Conservation (phyloP, 352 stramenopile genomes). For the Phytophthora tubulina region DNA sequence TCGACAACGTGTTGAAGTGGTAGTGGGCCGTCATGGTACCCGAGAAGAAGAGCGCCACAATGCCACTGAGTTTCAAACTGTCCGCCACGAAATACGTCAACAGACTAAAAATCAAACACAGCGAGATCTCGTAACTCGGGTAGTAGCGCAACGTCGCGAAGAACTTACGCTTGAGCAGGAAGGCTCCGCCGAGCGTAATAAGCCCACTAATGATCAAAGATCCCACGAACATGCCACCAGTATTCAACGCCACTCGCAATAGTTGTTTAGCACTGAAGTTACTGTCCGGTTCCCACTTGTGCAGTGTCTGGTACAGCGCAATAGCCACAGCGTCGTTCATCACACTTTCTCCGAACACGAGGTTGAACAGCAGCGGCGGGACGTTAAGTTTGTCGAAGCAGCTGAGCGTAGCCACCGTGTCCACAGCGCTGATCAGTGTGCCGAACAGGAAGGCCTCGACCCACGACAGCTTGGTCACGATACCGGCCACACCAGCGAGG, state of each 20-base stretch:
- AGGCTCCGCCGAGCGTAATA: slow-evolving; percentile 81
- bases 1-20: slow-evolving; percentile 88
- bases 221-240: slow-evolving; percentile 80
- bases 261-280: slow-evolving; percentile 73
- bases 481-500: slow-evolving; percentile 60
- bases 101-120: slow-evolving; percentile 88
- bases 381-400: slow-evolving; percentile 93
- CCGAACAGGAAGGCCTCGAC: slow-evolving; percentile 94
- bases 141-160: slow-evolving; percentile 83
- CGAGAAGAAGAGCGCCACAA: slow-evolving; percentile 95
- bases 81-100: slow-evolving; percentile 89
- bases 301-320: slow-evolving; percentile 93
- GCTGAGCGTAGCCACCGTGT: slow-evolving; percentile 93
- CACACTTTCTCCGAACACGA: slow-evolving; percentile 96
- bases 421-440: slow-evolving; percentile 93
- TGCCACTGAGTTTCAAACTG: slow-evolving; percentile 87
- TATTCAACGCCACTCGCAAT: slow-evolving; percentile 71
- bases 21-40: slow-evolving; percentile 91
- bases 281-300: slow-evolving; percentile 87
- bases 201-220: slow-evolving; percentile 72
- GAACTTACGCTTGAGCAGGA: slow-evolving; percentile 78
- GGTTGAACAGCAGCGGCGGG: slow-evolving; percentile 93
- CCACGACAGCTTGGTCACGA: slow-evolving; percentile 86
- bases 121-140: slow-evolving; percentile 88
- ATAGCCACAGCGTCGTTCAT: slow-evolving; percentile 96